Percentiles rank a stretch among this genome's conserved stretches.
phyloP scores from a whole-genome alignment of 495 filamentous ascomycete genomes.

The Aspergillus coremiiformis region DNA sequence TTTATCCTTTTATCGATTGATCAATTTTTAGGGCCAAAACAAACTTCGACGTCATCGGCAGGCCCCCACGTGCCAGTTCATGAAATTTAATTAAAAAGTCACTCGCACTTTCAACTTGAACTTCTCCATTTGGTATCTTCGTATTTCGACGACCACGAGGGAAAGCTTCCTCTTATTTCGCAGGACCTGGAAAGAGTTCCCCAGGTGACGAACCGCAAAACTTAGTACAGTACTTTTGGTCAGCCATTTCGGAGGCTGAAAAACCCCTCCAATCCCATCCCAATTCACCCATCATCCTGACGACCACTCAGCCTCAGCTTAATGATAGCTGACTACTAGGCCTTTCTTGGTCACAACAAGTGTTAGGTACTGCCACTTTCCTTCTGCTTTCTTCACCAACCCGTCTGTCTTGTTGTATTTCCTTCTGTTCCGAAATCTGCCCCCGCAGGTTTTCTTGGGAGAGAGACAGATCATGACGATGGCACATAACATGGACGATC shows the following conservation, averaged over 20 bases:
- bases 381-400: neutral
- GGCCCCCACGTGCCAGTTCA: constrained; percentile 24
- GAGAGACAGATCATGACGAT: constrained; percentile 14
- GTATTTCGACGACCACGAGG: too few species aligned
- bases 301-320: constrained; percentile 3
- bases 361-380: neutral
- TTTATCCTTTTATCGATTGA: too few species aligned
- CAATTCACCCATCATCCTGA: neutral
- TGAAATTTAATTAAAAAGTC: constrained; percentile 8
- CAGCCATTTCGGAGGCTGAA: constrained; percentile 10
- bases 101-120: neutral
- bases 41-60: constrained; percentile 23
- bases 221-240: constrained; percentile 1
- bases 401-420: neutral
- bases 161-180: too few species aligned
- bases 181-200: too few species aligned
- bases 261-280: neutral
- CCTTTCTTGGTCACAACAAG: neutral
- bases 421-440: neutral
- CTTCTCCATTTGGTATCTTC: too few species aligned
- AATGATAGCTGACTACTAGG: constrained; percentile 6
- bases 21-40: neutral
- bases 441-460: neutral
- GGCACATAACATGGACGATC: constrained; percentile 31
- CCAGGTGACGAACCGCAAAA: too few species aligned